Evolutionary conservation across 2,329 filamentous ascomycete species (phyloP).

Genomic region (Pezicula neosporulosa): DNA sequence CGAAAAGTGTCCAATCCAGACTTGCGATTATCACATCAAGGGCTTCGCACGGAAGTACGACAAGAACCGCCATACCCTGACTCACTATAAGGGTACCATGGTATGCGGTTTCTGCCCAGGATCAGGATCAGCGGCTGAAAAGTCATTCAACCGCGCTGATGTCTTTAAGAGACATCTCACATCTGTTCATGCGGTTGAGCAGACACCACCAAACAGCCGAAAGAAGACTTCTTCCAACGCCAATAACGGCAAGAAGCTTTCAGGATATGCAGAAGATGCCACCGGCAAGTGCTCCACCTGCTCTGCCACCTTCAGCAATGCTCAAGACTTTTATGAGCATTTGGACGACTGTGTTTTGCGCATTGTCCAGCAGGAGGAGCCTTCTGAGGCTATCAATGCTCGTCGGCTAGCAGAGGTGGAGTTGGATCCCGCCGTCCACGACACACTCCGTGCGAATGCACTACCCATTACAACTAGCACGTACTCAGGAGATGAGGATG

Average conservation of each 20-base stretch:
- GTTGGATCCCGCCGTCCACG: slow-evolving; percentile 58
- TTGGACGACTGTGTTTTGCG: slow-evolving; percentile 73
- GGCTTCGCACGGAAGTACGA: slow-evolving; percentile 97
- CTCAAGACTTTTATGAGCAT: slow-evolving; percentile 97
- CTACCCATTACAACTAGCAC: slow-evolving; percentile 35
- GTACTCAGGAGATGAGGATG: slow-evolving; percentile 36
- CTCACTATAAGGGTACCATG: slow-evolving; percentile 98
- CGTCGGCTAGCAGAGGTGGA: slow-evolving; percentile 63
- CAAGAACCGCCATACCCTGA: slow-evolving; percentile 93
- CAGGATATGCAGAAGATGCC: slow-evolving; percentile 70
- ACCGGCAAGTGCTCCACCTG: slow-evolving; percentile 92
- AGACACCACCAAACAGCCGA: slow-evolving; percentile 85
- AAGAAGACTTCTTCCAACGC: slow-evolving; percentile 52
- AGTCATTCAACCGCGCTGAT: slow-evolving; percentile 93
- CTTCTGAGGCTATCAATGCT: slow-evolving; percentile 65
- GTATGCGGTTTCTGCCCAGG: slow-evolving; percentile 95
- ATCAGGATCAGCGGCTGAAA: slow-evolving; percentile 81
- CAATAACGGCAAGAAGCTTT: slow-evolving; percentile 49
- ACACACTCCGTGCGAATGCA: slow-evolving; percentile 61
- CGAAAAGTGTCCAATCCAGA: slow-evolving; percentile 92
- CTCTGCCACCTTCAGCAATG: slow-evolving; percentile 75
- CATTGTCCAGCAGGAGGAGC: slow-evolving; percentile 70
- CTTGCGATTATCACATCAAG: slow-evolving; percentile 90
- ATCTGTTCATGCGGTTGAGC: slow-evolving; percentile 89
- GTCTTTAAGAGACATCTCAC: slow-evolving; percentile 97